Conservation (phyloP, 768 basidiomycete species). For the Amanita polypyramis region DNA sequence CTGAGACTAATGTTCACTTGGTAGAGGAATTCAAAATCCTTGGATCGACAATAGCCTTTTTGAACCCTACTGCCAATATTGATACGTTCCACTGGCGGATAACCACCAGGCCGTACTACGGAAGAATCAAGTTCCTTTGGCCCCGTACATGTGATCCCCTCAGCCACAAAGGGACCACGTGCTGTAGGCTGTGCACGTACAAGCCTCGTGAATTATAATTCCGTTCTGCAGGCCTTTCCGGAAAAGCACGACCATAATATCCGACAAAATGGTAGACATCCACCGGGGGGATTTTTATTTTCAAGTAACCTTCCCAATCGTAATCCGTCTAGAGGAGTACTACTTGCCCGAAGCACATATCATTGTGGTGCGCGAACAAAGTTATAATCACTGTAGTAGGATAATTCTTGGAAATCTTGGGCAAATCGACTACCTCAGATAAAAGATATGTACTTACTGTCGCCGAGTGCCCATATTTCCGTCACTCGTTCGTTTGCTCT, state of each 20-base stretch:
- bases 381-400: slow-evolving; percentile 42
- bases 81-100: not conserved
- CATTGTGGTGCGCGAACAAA: slow-evolving; percentile 54
- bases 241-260: too few relatives aligned
- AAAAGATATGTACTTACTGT: slow-evolving; percentile 17
- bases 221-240: too few relatives aligned
- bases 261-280: too few relatives aligned
- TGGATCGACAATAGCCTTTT: slow-evolving; percentile 52
- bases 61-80: slow-evolving; percentile 44
- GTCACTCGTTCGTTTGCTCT: slow-evolving; percentile 44
- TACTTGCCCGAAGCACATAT: slow-evolving; percentile 40
- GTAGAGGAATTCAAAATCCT: slow-evolving; percentile 44
- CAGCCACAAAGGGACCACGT: not conserved
- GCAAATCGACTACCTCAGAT: slow-evolving; percentile 10
- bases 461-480: slow-evolving; percentile 52
- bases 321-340: not conserved
- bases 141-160: slow-evolving; percentile 30
- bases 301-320: not conserved
- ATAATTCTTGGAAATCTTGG: slow-evolving; percentile 37
- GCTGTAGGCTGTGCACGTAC: not conserved
- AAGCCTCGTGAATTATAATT: slow-evolving; percentile 22
- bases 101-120: slow-evolving; percentile 29
- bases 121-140: slow-evolving; percentile 46
- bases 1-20: slow-evolving; percentile 40
- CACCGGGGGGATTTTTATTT: too few relatives aligned